Evolutionary conservation across 768 basidiomycete species (phyloP).

Genomic region (Serendipita sp.): DNA sequence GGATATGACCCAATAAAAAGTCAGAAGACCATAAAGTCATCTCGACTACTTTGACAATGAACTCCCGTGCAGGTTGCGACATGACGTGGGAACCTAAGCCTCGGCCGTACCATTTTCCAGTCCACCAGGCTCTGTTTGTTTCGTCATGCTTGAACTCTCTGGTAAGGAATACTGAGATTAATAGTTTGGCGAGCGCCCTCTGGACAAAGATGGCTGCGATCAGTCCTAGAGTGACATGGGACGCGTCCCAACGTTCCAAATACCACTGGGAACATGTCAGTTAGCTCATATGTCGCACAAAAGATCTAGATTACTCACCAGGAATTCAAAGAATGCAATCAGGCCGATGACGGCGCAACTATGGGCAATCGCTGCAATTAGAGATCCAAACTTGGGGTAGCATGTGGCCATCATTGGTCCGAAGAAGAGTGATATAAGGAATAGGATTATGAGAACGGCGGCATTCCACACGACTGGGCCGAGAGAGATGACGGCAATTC

Average conservation of each 20-base stretch:
- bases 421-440: constrained; percentile 80
- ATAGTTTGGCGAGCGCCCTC: constrained; percentile 79
- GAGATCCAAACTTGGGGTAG: constrained; percentile 79
- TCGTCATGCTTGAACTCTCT: constrained; percentile 99
- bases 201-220: constrained; percentile 86
- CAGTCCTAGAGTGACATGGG: constrained; percentile 85
- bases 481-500: constrained; percentile 81
- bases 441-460: constrained; percentile 67
- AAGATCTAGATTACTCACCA: constrained; percentile 39
- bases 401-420: constrained; percentile 77
- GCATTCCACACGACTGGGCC: constrained; percentile 96
- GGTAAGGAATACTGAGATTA: constrained; percentile 86
- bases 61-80: constrained; percentile 97
- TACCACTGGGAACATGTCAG: constrained; percentile 52
- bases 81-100: constrained; percentile 80
- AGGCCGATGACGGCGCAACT: constrained; percentile 66
- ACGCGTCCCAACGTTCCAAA: constrained; percentile 79
- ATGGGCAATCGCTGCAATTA: constrained; percentile 86
- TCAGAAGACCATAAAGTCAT: constrained; percentile 91
- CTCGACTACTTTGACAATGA: constrained; percentile 94
- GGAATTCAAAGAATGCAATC: constrained; percentile 90
- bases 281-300: constrained; percentile 11
- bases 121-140: constrained; percentile 99
- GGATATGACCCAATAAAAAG: constrained; percentile 70
- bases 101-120: constrained; percentile 91